Evolutionary conservation across 83 land plant species (phyloP).

Genomic region (Diphasiastrum complanatum): DNA sequence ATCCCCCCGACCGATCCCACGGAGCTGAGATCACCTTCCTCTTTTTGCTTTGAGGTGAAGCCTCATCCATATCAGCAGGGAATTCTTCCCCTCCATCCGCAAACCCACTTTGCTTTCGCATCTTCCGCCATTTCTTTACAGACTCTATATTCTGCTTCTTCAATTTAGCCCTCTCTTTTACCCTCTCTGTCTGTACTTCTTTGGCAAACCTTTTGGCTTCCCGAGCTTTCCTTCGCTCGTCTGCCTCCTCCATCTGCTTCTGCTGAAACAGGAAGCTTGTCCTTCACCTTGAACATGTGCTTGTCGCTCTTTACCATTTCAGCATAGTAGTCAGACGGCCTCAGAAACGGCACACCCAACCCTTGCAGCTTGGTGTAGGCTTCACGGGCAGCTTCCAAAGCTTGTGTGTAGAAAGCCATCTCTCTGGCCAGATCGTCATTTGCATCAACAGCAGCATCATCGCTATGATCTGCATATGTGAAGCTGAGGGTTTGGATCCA

Average conservation of each 20-base stretch:
- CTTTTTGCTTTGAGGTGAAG: slow-evolving; percentile 17
- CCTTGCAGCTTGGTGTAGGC: slow-evolving; percentile 65
- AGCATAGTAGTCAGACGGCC: slow-evolving; percentile 92
- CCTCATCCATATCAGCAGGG: slow-evolving; percentile 24
- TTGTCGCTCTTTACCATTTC: slow-evolving; percentile 94
- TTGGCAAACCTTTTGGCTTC: slow-evolving; percentile 80
- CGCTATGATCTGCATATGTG: slow-evolving; percentile 29
- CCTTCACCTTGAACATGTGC: slow-evolving; percentile 91
- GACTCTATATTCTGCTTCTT: slow-evolving; percentile 89
- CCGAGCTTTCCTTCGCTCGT: slow-evolving; percentile 83
- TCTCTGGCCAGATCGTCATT: slow-evolving; percentile 86
- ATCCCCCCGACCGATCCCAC: slow-evolving; percentile 78
- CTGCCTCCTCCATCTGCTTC: slow-evolving; percentile 80
- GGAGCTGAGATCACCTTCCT: slow-evolving; percentile 45
- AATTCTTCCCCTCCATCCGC: slow-evolving; percentile 31
- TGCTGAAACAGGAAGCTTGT: slow-evolving; percentile 60
- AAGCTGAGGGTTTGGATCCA: slow-evolving; percentile 70
- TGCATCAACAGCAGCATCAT: slow-evolving; percentile 49
- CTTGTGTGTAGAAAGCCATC: slow-evolving; percentile 83
- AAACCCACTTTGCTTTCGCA: slow-evolving; percentile 67
- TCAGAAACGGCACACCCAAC: slow-evolving; percentile 62
- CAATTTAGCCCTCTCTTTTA: slow-evolving; percentile 77
- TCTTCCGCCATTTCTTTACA: slow-evolving; percentile 98
- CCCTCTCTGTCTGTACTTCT: slow-evolving; percentile 77
- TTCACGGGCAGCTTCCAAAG: slow-evolving; percentile 62